Conservation (phyloP, 2,329 filamentous ascomycete genomes). For the Ophiostoma sp. region DNA sequence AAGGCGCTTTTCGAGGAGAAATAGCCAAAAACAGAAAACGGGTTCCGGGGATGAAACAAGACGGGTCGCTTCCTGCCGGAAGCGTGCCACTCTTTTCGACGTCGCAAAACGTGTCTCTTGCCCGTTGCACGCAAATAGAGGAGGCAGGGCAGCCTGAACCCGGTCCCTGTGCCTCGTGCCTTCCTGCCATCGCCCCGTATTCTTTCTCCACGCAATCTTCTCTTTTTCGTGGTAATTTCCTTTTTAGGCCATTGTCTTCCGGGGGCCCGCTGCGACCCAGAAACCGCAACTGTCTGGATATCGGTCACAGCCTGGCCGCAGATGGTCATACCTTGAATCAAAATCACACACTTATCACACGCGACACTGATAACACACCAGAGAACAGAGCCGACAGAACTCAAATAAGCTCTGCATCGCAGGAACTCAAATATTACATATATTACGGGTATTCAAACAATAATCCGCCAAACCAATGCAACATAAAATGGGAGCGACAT, state of each 20-base stretch:
- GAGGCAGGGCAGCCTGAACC: not conserved
- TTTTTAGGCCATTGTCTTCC: not conserved
- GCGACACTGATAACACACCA: not conserved
- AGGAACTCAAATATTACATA: not conserved
- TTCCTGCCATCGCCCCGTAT: not conserved
- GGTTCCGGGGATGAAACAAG: constrained; percentile 13
- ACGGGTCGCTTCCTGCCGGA: constrained; percentile 15
- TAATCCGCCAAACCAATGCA: not conserved
- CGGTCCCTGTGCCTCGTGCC: not conserved
- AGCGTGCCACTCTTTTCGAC: constrained; percentile 3
- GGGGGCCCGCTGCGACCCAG: not conserved
- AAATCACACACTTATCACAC: not conserved
- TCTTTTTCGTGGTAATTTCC: not conserved
- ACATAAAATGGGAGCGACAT: not conserved
- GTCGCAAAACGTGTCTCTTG: constrained; percentile 2
- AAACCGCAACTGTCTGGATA: constrained; percentile 6
- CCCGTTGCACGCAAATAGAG: not conserved
- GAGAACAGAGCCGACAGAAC: not conserved
- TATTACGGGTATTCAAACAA: not conserved
- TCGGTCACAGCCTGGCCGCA: constrained; percentile 8
- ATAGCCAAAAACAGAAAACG: not conserved
- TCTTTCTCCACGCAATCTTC: not conserved
- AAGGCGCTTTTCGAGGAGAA: not conserved
- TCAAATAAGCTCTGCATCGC: not conserved
- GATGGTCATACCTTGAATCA: not conserved